Evolutionary conservation across 2,329 filamentous ascomycete species (phyloP).

Genomic region (Periconia sp.): DNA sequence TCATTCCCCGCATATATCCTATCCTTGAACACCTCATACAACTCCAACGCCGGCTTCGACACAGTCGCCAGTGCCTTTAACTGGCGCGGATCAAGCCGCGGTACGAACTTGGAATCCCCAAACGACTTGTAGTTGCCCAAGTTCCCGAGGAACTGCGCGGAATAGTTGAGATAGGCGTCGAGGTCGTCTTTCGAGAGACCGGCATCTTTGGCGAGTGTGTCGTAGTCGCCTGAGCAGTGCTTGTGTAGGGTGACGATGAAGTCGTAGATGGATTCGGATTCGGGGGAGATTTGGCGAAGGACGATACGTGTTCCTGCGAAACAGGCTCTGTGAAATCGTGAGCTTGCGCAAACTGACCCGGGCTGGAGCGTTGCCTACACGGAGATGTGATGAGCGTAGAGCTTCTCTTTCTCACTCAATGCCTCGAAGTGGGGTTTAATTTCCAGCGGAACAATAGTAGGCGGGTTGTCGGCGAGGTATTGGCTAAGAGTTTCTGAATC

Average conservation of each 20-base stretch:
- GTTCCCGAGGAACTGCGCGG: slow-evolving; percentile 59
- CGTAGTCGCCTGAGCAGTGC: slow-evolving; percentile 56
- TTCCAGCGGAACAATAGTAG: slow-evolving; percentile 83
- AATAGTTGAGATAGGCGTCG: slow-evolving; percentile 46
- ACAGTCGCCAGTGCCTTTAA: slow-evolving; percentile 53
- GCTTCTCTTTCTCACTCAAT: slow-evolving; percentile 76
- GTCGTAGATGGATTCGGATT: slow-evolving; percentile 61
- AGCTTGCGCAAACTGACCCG: not conserved
- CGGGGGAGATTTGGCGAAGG: slow-evolving; percentile 59
- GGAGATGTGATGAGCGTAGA: slow-evolving; percentile 77
- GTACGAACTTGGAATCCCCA: slow-evolving; percentile 58
- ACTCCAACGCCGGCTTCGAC: slow-evolving; percentile 45
- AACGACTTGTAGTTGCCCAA: slow-evolving; percentile 61
- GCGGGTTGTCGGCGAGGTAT: slow-evolving; percentile 90
- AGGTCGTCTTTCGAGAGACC: slow-evolving; percentile 48
- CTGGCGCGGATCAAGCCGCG: slow-evolving; percentile 51
- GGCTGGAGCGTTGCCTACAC: slow-evolving; percentile 31
- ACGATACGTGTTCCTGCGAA: slow-evolving; percentile 59
- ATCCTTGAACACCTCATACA: slow-evolving; percentile 53
- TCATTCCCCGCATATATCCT: slow-evolving; percentile 52
- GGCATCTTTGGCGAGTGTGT: slow-evolving; percentile 49
- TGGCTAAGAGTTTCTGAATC: slow-evolving; percentile 61
- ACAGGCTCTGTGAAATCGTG: slow-evolving; percentile 44
- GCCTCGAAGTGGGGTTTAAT: slow-evolving; percentile 93
- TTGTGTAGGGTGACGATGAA: slow-evolving; percentile 60